Conservation (phyloP, 129 eudicot genomes). For the Centrapalus pauciflorus region DNA sequence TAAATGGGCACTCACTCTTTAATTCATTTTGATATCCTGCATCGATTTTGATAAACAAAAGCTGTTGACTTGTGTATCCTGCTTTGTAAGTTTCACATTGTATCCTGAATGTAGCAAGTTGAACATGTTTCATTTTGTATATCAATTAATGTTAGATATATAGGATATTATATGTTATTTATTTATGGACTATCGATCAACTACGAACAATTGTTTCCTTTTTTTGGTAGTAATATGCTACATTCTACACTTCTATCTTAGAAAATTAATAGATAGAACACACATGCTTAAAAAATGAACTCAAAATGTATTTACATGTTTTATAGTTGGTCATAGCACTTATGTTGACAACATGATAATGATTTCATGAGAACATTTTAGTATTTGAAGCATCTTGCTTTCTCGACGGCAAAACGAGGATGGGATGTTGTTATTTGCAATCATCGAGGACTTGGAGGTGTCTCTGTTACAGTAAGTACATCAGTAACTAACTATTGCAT, state of each 20-base stretch:
- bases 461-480: constrained; percentile 81
- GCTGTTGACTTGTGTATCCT: neutral
- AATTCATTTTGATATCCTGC: no score
- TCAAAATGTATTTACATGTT: neutral
- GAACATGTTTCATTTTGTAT: neutral
- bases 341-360: constrained; percentile 9
- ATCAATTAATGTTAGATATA: neutral
- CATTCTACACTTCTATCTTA: neutral
- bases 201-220: neutral
- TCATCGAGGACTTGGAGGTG: constrained; percentile 93
- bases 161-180: neutral
- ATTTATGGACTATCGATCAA: neutral
- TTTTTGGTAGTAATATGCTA: neutral
- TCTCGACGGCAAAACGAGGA: constrained; percentile 68
- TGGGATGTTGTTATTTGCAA: constrained; percentile 87
- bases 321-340: neutral
- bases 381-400: constrained; percentile 85
- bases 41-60: no score
- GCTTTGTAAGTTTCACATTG: neutral
- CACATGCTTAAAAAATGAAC: neutral
- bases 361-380: constrained; percentile 22
- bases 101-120: neutral
- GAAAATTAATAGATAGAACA: neutral
- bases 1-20: no score
- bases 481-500: constrained; percentile 2